Evolutionary conservation across 2,329 filamentous ascomycete genomes (phyloP).

Genomic region (Colletotrichum sp.): DNA sequence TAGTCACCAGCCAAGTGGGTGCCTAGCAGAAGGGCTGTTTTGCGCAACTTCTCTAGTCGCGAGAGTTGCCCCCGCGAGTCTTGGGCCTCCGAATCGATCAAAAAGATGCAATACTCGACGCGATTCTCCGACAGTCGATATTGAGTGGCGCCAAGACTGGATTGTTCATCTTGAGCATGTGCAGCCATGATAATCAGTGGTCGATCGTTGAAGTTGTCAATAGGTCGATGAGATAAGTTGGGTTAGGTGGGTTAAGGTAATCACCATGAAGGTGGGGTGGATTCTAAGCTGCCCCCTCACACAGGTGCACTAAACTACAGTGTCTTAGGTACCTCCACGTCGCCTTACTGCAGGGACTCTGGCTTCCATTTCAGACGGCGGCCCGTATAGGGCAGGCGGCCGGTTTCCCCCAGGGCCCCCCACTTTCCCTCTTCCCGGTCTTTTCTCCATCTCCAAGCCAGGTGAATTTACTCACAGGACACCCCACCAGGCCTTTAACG

Average conservation of each 20-base stretch:
- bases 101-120: conserved; percentile 83
- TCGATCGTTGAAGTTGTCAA: background rate
- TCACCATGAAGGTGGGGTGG: background rate
- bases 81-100: conserved; percentile 57
- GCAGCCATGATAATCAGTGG: background rate
- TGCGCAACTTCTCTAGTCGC: conserved; percentile 75
- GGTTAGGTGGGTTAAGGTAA: background rate
- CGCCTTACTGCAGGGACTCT: background rate
- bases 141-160: background rate
- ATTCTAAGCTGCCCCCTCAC: background rate
- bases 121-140: conserved; percentile 76
- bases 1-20: conserved; percentile 78
- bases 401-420: background rate
- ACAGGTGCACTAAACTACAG: background rate
- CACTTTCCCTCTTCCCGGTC: background rate
- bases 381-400: too few species aligned
- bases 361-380: background rate
- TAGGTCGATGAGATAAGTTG: background rate
- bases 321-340: too few species aligned
- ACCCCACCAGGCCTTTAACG: background rate
- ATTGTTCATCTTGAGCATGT: background rate
- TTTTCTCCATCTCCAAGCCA: background rate
- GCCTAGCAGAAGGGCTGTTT: conserved; percentile 66
- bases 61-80: conserved; percentile 63
- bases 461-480: background rate